These are phyloP conservation scores for Didymosphaeria variabile DNA, from an alignment of 2,329 filamentous ascomycete genomes.

Conservation along the genomic window DNA sequence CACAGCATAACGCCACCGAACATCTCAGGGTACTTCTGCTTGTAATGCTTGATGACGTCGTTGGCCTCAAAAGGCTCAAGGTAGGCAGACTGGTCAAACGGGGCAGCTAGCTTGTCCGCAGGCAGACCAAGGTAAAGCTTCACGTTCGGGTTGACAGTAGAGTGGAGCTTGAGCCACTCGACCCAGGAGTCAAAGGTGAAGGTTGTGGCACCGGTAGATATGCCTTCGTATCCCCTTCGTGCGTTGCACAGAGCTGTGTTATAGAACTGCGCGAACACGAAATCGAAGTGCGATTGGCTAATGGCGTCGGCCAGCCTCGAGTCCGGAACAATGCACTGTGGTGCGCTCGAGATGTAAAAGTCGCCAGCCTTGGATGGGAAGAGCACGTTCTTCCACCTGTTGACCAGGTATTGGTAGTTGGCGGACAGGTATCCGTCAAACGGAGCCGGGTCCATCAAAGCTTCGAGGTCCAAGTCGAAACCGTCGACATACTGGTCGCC, in stretches of 20 bases:
- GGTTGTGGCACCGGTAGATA: constrained; percentile 36
- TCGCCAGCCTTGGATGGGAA: constrained; percentile 45
- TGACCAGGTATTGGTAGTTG: constrained; percentile 60
- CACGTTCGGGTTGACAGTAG: constrained; percentile 49
- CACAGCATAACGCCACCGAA: constrained; percentile 70
- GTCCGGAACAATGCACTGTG: constrained; percentile 63
- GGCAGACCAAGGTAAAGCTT: constrained; percentile 65
- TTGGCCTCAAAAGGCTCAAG: constrained; percentile 58
- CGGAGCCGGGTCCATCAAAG: constrained; percentile 28
- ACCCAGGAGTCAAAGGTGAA: constrained; percentile 60
- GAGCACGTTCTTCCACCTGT: constrained; percentile 54
- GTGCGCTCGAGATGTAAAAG: constrained; percentile 63
- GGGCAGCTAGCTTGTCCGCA: constrained; percentile 35
- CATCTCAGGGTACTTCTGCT: constrained; percentile 43
- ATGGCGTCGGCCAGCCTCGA: constrained; percentile 57
- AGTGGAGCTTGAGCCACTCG: constrained; percentile 47
- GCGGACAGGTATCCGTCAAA: constrained; percentile 43
- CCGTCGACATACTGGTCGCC: constrained; percentile 58
- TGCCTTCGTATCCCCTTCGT: constrained; percentile 46
- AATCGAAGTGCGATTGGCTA: constrained; percentile 57
- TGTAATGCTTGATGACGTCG: constrained; percentile 53
- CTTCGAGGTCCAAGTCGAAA: constrained; percentile 62
- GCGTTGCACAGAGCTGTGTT: constrained; percentile 63
- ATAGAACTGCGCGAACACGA: constrained; percentile 66
- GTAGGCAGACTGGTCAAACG: constrained; percentile 52